These are phyloP conservation scores for Nemania serpens DNA, from an alignment of 2,329 filamentous ascomycete genomes.

Conservation along the genomic window DNA sequence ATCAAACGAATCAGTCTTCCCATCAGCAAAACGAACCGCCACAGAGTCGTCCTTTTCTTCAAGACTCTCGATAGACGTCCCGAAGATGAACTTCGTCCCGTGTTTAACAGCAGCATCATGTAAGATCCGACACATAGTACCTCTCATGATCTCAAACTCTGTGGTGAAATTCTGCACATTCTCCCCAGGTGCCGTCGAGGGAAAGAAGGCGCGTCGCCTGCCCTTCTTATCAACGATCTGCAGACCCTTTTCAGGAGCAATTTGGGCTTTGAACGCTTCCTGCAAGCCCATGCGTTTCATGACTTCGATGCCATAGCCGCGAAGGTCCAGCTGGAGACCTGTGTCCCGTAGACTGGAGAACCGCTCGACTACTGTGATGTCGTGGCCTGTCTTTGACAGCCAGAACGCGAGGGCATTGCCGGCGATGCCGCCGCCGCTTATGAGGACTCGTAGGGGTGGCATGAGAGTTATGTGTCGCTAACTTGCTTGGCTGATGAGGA, in stretches of 20 bases:
- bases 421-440: slow-evolving; percentile 44
- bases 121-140: slow-evolving; percentile 53
- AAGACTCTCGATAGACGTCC: slow-evolving; percentile 39
- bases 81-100: slow-evolving; percentile 40
- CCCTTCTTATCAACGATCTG: slow-evolving; percentile 48
- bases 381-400: slow-evolving; percentile 47
- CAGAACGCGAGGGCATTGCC: slow-evolving; percentile 54
- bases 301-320: slow-evolving; percentile 55
- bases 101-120: slow-evolving; percentile 42
- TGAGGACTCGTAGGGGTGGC: slow-evolving; percentile 41
- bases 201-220: slow-evolving; percentile 46
- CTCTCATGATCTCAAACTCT: slow-evolving; percentile 61
- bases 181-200: slow-evolving; percentile 44
- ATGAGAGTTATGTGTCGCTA: slow-evolving; percentile 13
- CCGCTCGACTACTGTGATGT: slow-evolving; percentile 50
- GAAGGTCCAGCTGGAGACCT: slow-evolving; percentile 60
- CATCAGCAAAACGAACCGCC: slow-evolving; percentile 47
- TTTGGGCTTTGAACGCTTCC: slow-evolving; percentile 47
- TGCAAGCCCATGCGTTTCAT: slow-evolving; percentile 57
- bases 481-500: background rate
- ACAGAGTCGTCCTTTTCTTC: slow-evolving; percentile 31
- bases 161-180: slow-evolving; percentile 44
- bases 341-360: slow-evolving; percentile 48
- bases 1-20: slow-evolving; percentile 50
- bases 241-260: slow-evolving; percentile 52